Conservation (phyloP, 768 basidiomycete genomes). For the Rubroboletus pulcherrimus region DNA sequence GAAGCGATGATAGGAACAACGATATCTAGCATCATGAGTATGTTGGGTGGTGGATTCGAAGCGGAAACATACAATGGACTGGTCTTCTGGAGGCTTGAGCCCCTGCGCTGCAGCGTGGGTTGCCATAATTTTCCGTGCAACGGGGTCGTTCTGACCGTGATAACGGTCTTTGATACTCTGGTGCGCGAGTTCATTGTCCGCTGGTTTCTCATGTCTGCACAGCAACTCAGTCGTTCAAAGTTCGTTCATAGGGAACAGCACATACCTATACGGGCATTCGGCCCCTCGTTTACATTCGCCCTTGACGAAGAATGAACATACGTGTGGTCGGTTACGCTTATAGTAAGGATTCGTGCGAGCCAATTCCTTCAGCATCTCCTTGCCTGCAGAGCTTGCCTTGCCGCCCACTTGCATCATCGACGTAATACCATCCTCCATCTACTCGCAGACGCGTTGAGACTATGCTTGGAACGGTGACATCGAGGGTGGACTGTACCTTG, state of each 20-base stretch:
- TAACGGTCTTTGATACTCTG: conserved; percentile 96
- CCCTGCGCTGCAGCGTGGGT: conserved; percentile 79
- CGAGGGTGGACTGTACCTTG: conserved; percentile 46
- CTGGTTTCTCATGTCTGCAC: conserved; percentile 81
- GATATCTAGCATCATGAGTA: conserved; percentile 55
- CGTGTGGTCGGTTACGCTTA: conserved; percentile 90
- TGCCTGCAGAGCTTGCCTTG: conserved; percentile 72
- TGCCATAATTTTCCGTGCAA: conserved; percentile 84
- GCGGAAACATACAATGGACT: conserved; percentile 62
- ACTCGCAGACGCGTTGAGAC: conserved; percentile 4
- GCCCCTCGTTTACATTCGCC: conserved; percentile 89
- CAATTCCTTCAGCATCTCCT: conserved; percentile 94
- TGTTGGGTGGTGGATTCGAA: not conserved
- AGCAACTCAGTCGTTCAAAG: not conserved
- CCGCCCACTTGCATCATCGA: conserved; percentile 55
- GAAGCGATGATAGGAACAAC: conserved; percentile 78
- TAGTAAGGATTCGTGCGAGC: conserved; percentile 97
- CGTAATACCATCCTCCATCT: conserved; percentile 67
- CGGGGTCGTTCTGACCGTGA: conserved; percentile 89
- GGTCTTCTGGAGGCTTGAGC: conserved; percentile 86
- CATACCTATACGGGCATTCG: conserved; percentile 86
- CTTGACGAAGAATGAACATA: conserved; percentile 95
- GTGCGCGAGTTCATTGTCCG: conserved; percentile 75
- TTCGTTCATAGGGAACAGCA: not conserved
- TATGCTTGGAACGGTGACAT: not conserved